These are phyloP conservation scores for Cyanodermella asteris DNA, from an alignment of 2,329 filamentous ascomycete genomes.

Conservation along the genomic window DNA sequence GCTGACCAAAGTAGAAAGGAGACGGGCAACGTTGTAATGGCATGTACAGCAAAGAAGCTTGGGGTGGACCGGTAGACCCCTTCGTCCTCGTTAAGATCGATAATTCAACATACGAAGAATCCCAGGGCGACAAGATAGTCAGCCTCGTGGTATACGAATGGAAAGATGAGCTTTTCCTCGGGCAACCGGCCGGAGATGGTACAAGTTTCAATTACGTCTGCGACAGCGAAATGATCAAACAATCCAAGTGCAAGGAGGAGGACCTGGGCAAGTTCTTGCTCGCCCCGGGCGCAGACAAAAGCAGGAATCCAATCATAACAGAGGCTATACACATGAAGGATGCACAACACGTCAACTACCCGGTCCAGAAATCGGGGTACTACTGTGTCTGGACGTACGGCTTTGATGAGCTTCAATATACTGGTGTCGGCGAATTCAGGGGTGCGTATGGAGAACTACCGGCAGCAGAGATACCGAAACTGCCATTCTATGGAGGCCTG, in stretches of 20 bases:
- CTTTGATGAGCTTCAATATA: slow-evolving; percentile 44
- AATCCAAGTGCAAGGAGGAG: slow-evolving; percentile 50
- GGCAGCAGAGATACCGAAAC: slow-evolving; percentile 84
- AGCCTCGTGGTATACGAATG: slow-evolving; percentile 89
- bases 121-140: slow-evolving; percentile 48
- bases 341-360: slow-evolving; percentile 51
- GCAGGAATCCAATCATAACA: slow-evolving; percentile 52
- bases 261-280: slow-evolving; percentile 72
- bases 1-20: no score
- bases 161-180: slow-evolving; percentile 62
- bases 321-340: slow-evolving; percentile 64
- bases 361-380: slow-evolving; percentile 76
- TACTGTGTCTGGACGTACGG: slow-evolving; percentile 74
- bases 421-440: slow-evolving; percentile 68
- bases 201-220: no score
- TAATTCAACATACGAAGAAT: slow-evolving; percentile 32
- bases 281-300: slow-evolving; percentile 47
- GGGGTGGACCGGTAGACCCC: slow-evolving; percentile 73
- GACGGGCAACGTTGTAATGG: slow-evolving; percentile 70
- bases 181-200: no score
- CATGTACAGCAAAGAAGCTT: slow-evolving; percentile 81
- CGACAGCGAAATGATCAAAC: slow-evolving; percentile 45
- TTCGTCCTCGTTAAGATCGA: slow-evolving; percentile 74
- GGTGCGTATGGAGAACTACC: slow-evolving; percentile 94
- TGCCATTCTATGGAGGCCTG: slow-evolving; percentile 89